A percentile compares a stretch with the other conserved stretches of the same genome.
phyloP scores from a whole-genome alignment of 495 filamentous ascomycete genomes.

The Barbatosphaeria neglecta region DNA sequence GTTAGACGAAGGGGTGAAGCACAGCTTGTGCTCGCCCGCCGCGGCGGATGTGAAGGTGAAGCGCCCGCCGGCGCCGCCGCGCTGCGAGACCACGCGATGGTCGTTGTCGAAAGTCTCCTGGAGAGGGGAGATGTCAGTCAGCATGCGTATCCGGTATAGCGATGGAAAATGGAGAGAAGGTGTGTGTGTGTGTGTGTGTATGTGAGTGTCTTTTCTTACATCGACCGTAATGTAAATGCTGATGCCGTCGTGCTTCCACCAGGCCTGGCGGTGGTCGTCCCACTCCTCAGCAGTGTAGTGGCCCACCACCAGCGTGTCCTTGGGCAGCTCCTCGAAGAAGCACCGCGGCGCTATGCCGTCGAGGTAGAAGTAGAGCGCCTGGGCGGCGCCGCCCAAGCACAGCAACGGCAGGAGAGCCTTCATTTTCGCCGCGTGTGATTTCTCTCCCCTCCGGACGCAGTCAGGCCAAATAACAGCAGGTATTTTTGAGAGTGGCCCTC shows the following conservation, averaged over 20 bases:
- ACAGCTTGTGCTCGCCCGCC: constrained; percentile 85
- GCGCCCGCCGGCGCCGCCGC: constrained; percentile 60
- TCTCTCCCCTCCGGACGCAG: not conserved
- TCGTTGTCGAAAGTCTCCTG: constrained; percentile 95
- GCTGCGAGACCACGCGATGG: constrained; percentile 85
- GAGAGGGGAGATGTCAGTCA: not conserved
- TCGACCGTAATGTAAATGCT: constrained; percentile 85
- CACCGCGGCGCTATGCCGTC: constrained; percentile 73
- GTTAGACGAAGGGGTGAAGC: constrained; percentile 69
- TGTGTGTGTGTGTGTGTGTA: no score
- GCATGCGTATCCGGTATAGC: no score
- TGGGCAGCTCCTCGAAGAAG: constrained; percentile 95
- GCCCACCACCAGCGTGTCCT: constrained; percentile 92
- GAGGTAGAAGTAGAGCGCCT: constrained; percentile 92
- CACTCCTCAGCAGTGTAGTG: constrained; percentile 77
- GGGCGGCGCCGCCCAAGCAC: constrained; percentile 39
- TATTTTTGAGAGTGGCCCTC: not conserved
- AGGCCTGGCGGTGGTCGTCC: constrained; percentile 52
- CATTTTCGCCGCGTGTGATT: constrained; percentile 24
- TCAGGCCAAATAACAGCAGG: constrained; percentile 1
- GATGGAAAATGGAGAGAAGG: no score
- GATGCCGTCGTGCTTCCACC: constrained; percentile 57
- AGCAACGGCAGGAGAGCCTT: constrained; percentile 38
- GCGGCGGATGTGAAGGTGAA: constrained; percentile 97
- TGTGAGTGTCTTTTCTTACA: no score